Base-by-base conservation (phyloP, 306 rosid genomes). In the Malus orientalis region DNA sequence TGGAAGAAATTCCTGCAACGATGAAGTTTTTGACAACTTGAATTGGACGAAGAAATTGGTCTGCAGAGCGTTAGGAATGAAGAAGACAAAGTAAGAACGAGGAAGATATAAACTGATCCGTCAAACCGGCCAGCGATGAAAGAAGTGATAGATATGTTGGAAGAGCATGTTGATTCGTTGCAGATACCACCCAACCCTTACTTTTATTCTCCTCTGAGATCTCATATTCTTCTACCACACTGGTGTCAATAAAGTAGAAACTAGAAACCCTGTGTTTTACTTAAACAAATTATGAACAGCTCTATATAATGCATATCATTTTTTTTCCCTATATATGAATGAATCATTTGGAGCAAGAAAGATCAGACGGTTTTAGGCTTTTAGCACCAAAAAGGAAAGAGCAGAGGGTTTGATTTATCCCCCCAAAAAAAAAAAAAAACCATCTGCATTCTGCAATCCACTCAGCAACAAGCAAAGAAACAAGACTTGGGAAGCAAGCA, bases 91-190 rank as follows among this genome's bases (percentile, higher is more conserved):
- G 72, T 9, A 25, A 57, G 11, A 77, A 64, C 77, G 0, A 82
- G 79, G 74, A 87, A 84, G 71, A 63, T 83, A 27, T 74, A 76
- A 57, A 82, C 76, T 0, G 11, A 72, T 3, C 83, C 85, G 57
- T 79, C 69, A 33, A 51, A 45, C 16, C 58, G 80, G 11, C 88
- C 86, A 25, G 6, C 85, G 5, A 81, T 84, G 65, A 72, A 20
- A 32, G 51, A 68, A 74, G 90, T 74, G 74, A 76, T 77, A 12
- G 83, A 81, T 32, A 87, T n/a, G n/a, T 11, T 84, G 32, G 83
- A 71, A 67, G 85, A 83, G 3, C 70, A 71, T 36, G 9, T 71
- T 49, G 83, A 75, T 5, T 67, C 74, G 6, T 75, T 85, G 79
- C 63, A 81, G 32, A 3, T 67, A 9, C 83, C 85, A 22, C 87